Base-by-base conservation (phyloP, 495 filamentous ascomycete species). In the Lophiotrema nucula region DNA sequence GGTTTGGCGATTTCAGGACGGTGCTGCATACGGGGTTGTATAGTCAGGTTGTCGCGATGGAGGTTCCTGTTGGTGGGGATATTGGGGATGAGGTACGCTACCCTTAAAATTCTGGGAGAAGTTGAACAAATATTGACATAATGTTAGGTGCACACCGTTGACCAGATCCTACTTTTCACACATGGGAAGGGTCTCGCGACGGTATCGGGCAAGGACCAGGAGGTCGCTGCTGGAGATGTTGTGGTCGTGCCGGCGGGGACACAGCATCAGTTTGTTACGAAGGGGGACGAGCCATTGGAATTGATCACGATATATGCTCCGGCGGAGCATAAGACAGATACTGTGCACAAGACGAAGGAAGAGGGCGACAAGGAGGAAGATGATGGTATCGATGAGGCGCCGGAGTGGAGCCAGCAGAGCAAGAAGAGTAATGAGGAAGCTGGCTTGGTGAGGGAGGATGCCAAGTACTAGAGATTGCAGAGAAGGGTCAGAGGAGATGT, bases 231-330 rank as follows among this genome's bases (percentile, higher is more conserved):
- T 1, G 77, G 79, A 24, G 83, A 85, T 58, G 75, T 85, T 52
- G 79, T 86, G 52, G 76, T 85, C 39, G 83, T 87, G 4, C 83
- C 83, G 0, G 83, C 83, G 0, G 82, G 83, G 0, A 85, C 83
- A 11, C 79, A 84, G 69, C 83, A 87, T 64, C 82, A 86, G 62
- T 86, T 87, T 60, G 68, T 85, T n/a, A 86, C 84, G 58, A 81
- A 72, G 18, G 81, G 79, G 1, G 67, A 73, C 5, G 70, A 69
- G 21, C 75, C 79, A 12, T 62, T 84, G 62, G 80, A 83, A 51
- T 68, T 85, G 19, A 78, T 84, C 16, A 85, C 81, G 0, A 76
- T 85, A n/a, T 87, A 86, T 62, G 77, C 77, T 1, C 81, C 82
- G 0, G 82, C 83, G 0, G 81, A 86, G 66, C 83, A 85, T 64